Conservation (phyloP, 139 green algal species). For the Chlorella sp. region DNA sequence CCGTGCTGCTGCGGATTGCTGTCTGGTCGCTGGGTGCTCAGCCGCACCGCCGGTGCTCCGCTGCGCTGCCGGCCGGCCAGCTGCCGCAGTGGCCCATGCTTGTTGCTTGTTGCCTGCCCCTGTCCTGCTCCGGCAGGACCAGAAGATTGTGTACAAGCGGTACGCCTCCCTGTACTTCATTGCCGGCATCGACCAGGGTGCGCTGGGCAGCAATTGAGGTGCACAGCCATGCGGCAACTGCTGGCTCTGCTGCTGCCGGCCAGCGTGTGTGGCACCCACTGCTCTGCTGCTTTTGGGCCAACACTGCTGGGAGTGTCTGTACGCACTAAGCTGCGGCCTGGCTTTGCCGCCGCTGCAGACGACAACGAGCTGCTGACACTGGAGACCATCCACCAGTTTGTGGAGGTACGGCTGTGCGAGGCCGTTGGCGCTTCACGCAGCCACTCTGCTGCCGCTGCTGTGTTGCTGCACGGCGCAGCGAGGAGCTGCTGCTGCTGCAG, state of each 20-base stretch:
- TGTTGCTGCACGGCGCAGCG: too few relatives aligned
- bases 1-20: too few relatives aligned
- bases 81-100: too few relatives aligned
- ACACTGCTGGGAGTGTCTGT: too few relatives aligned
- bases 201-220: slow-evolving; percentile 1
- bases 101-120: too few relatives aligned
- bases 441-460: too few relatives aligned
- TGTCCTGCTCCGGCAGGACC: not conserved
- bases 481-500: too few relatives aligned
- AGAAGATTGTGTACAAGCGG: slow-evolving; percentile 86
- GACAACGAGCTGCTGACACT: slow-evolving; percentile 92
- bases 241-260: not conserved
- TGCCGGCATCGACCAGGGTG: slow-evolving; percentile 75
- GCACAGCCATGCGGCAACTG: not conserved
- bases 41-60: too few relatives aligned
- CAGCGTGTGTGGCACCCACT: too few relatives aligned
- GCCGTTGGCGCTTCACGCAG: too few relatives aligned
- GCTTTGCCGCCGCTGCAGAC: not conserved
- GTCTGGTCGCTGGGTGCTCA: too few relatives aligned
- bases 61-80: slow-evolving; percentile 22
- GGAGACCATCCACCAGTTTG: slow-evolving; percentile 93
- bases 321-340: not conserved
- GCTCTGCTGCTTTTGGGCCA: too few relatives aligned
- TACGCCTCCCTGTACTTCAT: slow-evolving; percentile 99
- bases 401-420: slow-evolving; percentile 48